phyloP scores from a whole-genome alignment of 306 rosid species.

The Quercus engelmannii region DNA sequence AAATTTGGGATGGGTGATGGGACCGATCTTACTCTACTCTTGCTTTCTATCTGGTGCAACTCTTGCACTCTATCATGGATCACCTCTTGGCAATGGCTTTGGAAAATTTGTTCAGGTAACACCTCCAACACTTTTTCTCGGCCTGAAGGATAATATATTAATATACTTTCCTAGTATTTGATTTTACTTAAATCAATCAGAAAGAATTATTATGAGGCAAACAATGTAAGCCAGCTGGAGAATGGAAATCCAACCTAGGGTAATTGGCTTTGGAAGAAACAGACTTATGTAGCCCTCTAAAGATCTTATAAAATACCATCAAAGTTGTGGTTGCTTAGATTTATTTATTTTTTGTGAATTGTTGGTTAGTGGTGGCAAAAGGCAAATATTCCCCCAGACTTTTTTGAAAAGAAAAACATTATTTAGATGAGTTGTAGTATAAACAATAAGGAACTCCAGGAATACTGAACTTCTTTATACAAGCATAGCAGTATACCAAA shows the following conservation, averaged over 20 bases:
- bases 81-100: slow-evolving; percentile 80
- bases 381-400: not conserved
- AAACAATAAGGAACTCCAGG: not conserved
- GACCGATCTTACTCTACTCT: slow-evolving; percentile 66
- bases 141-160: not conserved
- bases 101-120: slow-evolving; percentile 92
- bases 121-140: slow-evolving; percentile 2
- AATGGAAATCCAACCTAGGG: not conserved
- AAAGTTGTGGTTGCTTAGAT: not conserved
- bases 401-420: not conserved
- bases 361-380: not conserved
- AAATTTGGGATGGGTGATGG: slow-evolving; percentile 94
- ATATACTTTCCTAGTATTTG: not conserved
- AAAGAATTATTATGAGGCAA: not conserved
- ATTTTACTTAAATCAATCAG: not conserved
- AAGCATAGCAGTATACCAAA: not conserved
- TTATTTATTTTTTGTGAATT: not conserved
- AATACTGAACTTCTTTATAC: not conserved
- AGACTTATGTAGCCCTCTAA: not conserved
- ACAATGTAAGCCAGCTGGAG: not conserved
- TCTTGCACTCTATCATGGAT: slow-evolving; percentile 93
- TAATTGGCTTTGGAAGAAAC: not conserved
- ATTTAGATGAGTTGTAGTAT: not conserved
- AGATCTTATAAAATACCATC: not conserved
- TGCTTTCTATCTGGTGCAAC: slow-evolving; percentile 74